Base-by-base conservation (phyloP, 139 green algal genomes). In the Spirogloea muscicola region DNA sequence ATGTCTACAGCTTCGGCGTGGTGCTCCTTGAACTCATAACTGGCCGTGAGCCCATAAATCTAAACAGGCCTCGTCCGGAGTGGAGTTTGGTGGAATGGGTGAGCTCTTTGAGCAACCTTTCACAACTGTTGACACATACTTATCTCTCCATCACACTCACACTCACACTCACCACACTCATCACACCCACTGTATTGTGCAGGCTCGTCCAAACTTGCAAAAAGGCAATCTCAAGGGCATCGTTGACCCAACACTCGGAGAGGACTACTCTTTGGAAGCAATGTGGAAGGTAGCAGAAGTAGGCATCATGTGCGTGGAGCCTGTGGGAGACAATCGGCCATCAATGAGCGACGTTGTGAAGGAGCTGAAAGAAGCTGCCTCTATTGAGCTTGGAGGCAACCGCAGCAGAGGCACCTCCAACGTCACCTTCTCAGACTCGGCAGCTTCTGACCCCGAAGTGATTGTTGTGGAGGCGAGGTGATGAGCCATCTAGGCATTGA, bases 21-120 rank as follows among this genome's bases (percentile, higher is more conserved):
- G 49, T 86, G 29, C 60, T 86, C 13, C 79, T 81, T 72, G 81
- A 86, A 58, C 62, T 86, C 16, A 48, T 86, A 1, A 91, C 90
- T 21, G 84, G 83, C 43, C 52, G 37, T 39, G 42, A 39, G n/a
- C 27, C 39, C 40, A 25, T 29, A 72, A 39, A 7, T 33, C 40
- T 7, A 39, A 31, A 43, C 52, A 62, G 52, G 52, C 9, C 21
- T 21, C 21, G 46, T 21, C 21, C 46, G n/a, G 49, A 76, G 27
- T 76, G 67, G 67, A 76, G 49, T 42, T 38, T 76, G 2, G 58
- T 76, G 3, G 67, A 76, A 4, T 76, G 67, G 67, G 65, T 74
- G 44, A 68, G 65, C n/a, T n/a, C n/a, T n/a, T n/a, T n/a, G n/a
- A 55, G 21, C 46, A 21, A 21, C 46, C 46, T 21, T 55, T 31